phyloP scores from a whole-genome alignment of 306 rosid genomes.

The Sicyos edulis region DNA sequence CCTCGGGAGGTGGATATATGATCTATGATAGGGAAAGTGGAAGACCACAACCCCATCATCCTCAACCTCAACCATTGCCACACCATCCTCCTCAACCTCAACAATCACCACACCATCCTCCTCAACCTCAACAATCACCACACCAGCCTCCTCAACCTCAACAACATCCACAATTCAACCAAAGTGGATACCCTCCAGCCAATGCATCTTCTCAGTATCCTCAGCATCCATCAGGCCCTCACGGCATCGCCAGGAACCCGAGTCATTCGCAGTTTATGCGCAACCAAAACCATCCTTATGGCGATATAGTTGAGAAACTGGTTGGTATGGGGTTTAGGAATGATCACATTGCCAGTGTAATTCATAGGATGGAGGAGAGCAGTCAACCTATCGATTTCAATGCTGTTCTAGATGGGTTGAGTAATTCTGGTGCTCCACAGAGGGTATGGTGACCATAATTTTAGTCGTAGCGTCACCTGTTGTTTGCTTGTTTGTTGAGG shows the following conservation, averaged over 20 bases:
- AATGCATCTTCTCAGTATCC: conserved; percentile 61
- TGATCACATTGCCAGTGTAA: conserved; percentile 65
- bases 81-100: conserved; percentile 55
- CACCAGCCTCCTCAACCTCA: conserved; percentile 59
- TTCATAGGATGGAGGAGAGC: conserved; percentile 94
- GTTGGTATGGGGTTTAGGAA: conserved; percentile 78
- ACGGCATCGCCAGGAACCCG: conserved; percentile 47
- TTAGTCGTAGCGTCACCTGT: background rate
- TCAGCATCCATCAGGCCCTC: conserved; percentile 33
- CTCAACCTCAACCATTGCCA: conserved; percentile 47
- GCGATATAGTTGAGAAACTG: conserved; percentile 73
- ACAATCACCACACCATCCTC: conserved; percentile 38
- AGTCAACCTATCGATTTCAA: conserved; percentile 88
- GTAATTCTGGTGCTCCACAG: conserved; percentile 43
- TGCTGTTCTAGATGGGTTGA: conserved; percentile 80
- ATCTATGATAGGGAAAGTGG: conserved; percentile 76
- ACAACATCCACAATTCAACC: conserved; percentile 49
- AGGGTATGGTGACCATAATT: conserved; percentile 74
- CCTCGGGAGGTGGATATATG: conserved; percentile 66
- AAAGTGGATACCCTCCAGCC: conserved; percentile 66
- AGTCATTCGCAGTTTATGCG: conserved; percentile 29
- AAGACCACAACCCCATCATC: conserved; percentile 45
- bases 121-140: conserved; percentile 32
- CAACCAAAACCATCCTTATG: conserved; percentile 71
- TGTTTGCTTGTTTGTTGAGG: conserved; percentile 17